Evolutionary conservation across 768 basidiomycete species (phyloP).

Genomic region (Crucibulum laeve): DNA sequence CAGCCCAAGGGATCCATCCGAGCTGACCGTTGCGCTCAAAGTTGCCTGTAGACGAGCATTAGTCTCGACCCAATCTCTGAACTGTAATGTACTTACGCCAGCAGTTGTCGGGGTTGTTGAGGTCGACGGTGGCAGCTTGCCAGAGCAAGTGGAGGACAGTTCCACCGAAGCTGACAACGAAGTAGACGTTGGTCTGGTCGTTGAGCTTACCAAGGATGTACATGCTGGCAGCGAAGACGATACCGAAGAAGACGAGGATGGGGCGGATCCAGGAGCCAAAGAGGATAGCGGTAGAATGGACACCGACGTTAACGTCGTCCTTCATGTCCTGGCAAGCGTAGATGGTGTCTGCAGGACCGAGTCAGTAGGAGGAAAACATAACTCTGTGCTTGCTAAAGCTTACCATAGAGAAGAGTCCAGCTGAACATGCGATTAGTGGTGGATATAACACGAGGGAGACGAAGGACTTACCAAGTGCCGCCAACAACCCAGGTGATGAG

Average conservation of each 20-base stretch:
- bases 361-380: constrained; percentile 7
- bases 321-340: constrained; percentile 56
- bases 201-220: constrained; percentile 9
- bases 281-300: constrained; percentile 53
- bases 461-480: background rate
- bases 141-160: too few relatives aligned
- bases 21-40: too few relatives aligned
- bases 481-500: too few relatives aligned
- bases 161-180: too few relatives aligned
- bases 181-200: too few relatives aligned
- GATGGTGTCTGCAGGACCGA: constrained; percentile 36
- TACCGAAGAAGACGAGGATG: constrained; percentile 35
- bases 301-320: constrained; percentile 47
- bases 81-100: too few relatives aligned
- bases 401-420: background rate
- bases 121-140: too few relatives aligned
- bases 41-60: too few relatives aligned
- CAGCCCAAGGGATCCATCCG: too few relatives aligned
- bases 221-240: constrained; percentile 28
- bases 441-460: background rate
- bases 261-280: constrained; percentile 38
- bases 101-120: too few relatives aligned
- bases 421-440: background rate
- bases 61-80: too few relatives aligned
- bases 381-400: too few relatives aligned